Evolutionary conservation across 108 stramenopile species (phyloP), one percentile per base, ranked within the genome.

Genomic region (Epithemia pelagica): DNA sequence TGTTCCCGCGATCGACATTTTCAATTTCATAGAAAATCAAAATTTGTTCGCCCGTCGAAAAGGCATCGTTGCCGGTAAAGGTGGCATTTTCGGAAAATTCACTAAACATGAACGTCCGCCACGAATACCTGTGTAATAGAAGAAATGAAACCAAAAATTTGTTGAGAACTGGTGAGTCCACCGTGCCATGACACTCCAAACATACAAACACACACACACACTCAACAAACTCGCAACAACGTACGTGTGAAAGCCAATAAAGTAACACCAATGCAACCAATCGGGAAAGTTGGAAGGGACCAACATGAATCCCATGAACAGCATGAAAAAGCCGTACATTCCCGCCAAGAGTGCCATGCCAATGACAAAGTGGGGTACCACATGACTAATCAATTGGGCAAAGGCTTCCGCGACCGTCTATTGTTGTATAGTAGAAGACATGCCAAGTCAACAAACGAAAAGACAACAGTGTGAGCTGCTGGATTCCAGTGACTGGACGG

Each of bases 41-140:
- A 2, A 85, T 78, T 32, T 62, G 58, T 19, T 68, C 63, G 22
- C 84, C 80, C 2, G 70, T 79, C n/a, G 54, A 22, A 53, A 74
- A 78, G 5, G 58, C 58, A 46, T 46, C 37, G 37, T 46, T 46
- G 37, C 37, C 37, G 37, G 37, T 46, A 46, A 46, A 46, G 37
- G 37, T 46, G 37, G 37, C 37, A 46, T 46, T 46, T 28, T 28
- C 37, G 46, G 30, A 61, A 61, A 86, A 86, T 61, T 86, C 85
- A 28, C 72, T 79, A 33, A 66, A 71, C 82, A 86, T 86, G 64
- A 86, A 78, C 22, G 80, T 70, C 23, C 85, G 63, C 63, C 74
- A 86, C 0, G 74, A 74, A 60, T 86, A 83, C 15, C 82, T 83
- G 55, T 82, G 79, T n/a, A n/a, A n/a, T n/a, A n/a, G n/a, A n/a